Evolutionary conservation across 805 yeast species (phyloP).

Genomic region (Sugiyamaella smithiae): DNA sequence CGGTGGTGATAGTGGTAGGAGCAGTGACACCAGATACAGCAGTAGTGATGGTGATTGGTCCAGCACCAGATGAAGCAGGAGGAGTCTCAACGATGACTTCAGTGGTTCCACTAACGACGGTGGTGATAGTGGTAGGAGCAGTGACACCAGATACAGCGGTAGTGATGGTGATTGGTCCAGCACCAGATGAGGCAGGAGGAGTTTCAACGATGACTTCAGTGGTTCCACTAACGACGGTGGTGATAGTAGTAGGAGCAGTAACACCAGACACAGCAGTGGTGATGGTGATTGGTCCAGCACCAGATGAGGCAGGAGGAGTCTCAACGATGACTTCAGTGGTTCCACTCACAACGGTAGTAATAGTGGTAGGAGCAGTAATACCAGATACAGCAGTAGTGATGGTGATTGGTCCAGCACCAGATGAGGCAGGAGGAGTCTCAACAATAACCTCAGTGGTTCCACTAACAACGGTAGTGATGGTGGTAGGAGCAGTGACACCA

Average conservation of each 20-base stretch:
- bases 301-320: not conserved
- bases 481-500: conserved; percentile 10
- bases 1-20: conserved; percentile 7
- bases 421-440: conserved; percentile 6
- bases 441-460: conserved; percentile 1
- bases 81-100: conserved; percentile 9
- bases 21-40: conserved; percentile 9
- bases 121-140: conserved; percentile 7
- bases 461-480: conserved; percentile 1
- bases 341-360: conserved; percentile 3
- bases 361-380: conserved; percentile 3
- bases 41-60: conserved; percentile 6
- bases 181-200: conserved; percentile 4
- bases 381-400: conserved; percentile 8
- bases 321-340: not conserved
- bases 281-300: not conserved
- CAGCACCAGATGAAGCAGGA: conserved; percentile 1
- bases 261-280: conserved; percentile 9
- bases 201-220: conserved; percentile 1
- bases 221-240: conserved; percentile 4
- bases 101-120: conserved; percentile 2
- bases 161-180: conserved; percentile 7
- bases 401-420: not conserved
- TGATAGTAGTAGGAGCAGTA: conserved; percentile 11
- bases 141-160: conserved; percentile 2